A percentile compares a stretch with the other conserved stretches of the same genome.
These are phyloP conservation scores for Citrus mangshanensis DNA, from an alignment of 345 rosid genomes.

Conservation along the genomic window DNA sequence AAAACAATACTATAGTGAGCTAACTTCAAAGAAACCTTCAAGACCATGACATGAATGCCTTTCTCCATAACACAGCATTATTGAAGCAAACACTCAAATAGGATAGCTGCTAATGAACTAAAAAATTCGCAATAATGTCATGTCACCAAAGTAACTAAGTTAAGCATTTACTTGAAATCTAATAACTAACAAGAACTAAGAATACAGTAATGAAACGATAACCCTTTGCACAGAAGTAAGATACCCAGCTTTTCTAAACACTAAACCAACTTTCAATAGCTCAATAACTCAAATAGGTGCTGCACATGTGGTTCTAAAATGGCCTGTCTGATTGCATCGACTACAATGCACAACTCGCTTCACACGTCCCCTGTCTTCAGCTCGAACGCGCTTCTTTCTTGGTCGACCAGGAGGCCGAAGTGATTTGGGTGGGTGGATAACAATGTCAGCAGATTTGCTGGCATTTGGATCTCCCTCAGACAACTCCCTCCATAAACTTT, in stretches of 20 bases:
- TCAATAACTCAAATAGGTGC: constrained; percentile 62
- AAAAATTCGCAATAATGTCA: background rate
- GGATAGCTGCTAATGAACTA: constrained; percentile 5
- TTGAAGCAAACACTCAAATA: constrained; percentile 3
- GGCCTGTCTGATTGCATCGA: constrained; percentile 97
- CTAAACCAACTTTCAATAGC: constrained; percentile 1
- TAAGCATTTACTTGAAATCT: constrained; percentile 21
- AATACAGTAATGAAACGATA: constrained; percentile 1
- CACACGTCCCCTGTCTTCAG: constrained; percentile 85
- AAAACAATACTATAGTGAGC: background rate
- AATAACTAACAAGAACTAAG: constrained; percentile 20
- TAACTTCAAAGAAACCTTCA: background rate
- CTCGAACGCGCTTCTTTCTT: constrained; percentile 86
- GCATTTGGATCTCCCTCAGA: constrained; percentile 64
- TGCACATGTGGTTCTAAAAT: constrained; percentile 97
- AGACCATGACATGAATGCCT: background rate
- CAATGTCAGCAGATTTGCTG: constrained; percentile 37
- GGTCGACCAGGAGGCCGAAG: constrained; percentile 93
- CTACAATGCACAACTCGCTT: constrained; percentile 98
- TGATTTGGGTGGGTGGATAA: constrained; percentile 84
- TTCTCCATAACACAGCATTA: constrained; percentile 7
- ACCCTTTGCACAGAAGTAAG: constrained; percentile 23
- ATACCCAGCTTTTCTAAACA: constrained; percentile 10
- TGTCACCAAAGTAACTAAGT: background rate
- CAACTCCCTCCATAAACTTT: constrained; percentile 82